Conservation (phyloP, 129 eudicot genomes). For the Artemisia tridentata region DNA sequence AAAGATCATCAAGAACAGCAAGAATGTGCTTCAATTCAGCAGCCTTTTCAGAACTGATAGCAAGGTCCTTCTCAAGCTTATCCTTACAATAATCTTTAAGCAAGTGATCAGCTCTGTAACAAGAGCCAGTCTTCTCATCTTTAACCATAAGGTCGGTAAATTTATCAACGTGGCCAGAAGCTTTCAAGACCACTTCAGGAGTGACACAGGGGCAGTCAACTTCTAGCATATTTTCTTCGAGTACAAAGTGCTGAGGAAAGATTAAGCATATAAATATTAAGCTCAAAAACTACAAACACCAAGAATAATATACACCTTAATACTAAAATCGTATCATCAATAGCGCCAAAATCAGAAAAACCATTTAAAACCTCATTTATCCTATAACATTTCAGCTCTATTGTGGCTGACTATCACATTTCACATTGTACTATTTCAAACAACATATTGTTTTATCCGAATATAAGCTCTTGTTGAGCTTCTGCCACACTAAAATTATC, state of each 20-base stretch:
- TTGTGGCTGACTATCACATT: no score
- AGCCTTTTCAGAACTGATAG: conserved; percentile 43
- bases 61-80: conserved; percentile 53
- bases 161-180: conserved; percentile 71
- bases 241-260: conserved; percentile 61
- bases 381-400: no score
- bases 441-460: no score
- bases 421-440: no score
- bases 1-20: conserved; percentile 68
- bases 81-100: conserved; percentile 68
- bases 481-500: no score
- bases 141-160: conserved; percentile 75
- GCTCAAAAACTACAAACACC: not conserved
- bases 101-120: conserved; percentile 67
- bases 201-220: conserved; percentile 79
- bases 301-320: not conserved
- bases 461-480: no score
- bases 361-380: no score
- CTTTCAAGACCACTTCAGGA: conserved; percentile 61
- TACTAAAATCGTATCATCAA: no score
- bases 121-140: conserved; percentile 59
- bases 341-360: no score
- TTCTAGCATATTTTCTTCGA: conserved; percentile 76
- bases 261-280: conserved; percentile 12
- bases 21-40: conserved; percentile 66